These are phyloP conservation scores for Halophytophthora batemanensis DNA, from an alignment of 352 stramenopile genomes.

Conservation along the genomic window DNA sequence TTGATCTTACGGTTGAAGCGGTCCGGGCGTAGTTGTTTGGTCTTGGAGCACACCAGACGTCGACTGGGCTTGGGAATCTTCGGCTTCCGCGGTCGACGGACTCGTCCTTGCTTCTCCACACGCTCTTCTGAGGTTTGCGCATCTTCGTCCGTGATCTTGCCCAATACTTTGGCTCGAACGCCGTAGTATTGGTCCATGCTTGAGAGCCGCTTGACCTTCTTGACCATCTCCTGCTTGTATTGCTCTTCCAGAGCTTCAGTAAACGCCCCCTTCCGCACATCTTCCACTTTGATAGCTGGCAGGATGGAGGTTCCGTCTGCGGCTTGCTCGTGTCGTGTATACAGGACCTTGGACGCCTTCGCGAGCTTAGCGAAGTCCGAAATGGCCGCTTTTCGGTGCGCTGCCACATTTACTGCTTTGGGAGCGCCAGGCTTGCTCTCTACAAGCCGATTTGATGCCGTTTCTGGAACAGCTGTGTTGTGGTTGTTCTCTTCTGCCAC, in stretches of 20 bases:
- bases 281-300: slow-evolving; percentile 39
- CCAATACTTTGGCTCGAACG: slow-evolving; percentile 44
- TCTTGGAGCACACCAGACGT: slow-evolving; percentile 35
- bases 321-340: slow-evolving; percentile 27
- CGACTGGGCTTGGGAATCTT: slow-evolving; percentile 63
- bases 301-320: slow-evolving; percentile 10
- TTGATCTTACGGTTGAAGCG: slow-evolving; percentile 84
- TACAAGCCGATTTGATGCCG: not conserved
- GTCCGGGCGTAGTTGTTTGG: slow-evolving; percentile 48
- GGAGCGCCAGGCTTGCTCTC: not conserved
- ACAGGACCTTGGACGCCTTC: slow-evolving; percentile 37
- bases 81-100: slow-evolving; percentile 48
- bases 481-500: slow-evolving; percentile 2
- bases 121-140: slow-evolving; percentile 19
- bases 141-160: slow-evolving; percentile 33
- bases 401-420: not conserved
- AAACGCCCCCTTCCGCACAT: slow-evolving; percentile 52
- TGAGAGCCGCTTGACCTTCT: slow-evolving; percentile 43
- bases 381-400: slow-evolving; percentile 28
- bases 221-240: slow-evolving; percentile 62
- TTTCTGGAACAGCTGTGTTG: slow-evolving; percentile 2
- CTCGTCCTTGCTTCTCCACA: slow-evolving; percentile 13
- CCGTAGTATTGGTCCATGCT: slow-evolving; percentile 59
- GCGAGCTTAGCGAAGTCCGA: slow-evolving; percentile 30
- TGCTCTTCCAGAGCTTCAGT: slow-evolving; percentile 40